A percentile compares a stretch with the other conserved stretches of the same genome.
These are phyloP conservation scores for Cryptomeria japonica DNA, from an alignment of 75 land plant species.

Conservation along the genomic window DNA sequence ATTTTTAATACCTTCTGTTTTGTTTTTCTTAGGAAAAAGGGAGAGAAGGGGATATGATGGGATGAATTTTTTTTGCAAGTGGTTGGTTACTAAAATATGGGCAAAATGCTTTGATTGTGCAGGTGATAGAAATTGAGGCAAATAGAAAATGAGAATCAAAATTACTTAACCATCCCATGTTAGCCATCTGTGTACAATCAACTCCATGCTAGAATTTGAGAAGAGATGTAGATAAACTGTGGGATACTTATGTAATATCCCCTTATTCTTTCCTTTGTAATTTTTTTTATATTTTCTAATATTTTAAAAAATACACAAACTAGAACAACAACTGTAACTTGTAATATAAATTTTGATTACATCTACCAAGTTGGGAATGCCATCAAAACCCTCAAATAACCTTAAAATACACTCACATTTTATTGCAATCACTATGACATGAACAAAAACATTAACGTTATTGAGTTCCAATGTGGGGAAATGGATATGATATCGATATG, in stretches of 20 bases:
- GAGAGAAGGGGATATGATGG: too few species aligned
- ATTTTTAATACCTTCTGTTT: neutral
- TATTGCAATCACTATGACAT: too few species aligned
- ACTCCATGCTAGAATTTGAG: constrained; percentile 2
- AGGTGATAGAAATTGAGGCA: constrained; percentile 21
- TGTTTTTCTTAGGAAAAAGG: neutral
- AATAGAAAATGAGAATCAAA: constrained; percentile 8
- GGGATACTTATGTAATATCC: constrained; percentile 54
- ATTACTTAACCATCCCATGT: constrained; percentile 19
- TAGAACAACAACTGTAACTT: too few species aligned
- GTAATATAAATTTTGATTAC: too few species aligned
- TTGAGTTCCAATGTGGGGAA: too few species aligned
- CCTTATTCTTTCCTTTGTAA: constrained; percentile 24
- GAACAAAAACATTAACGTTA: too few species aligned
- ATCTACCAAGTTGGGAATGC: too few species aligned
- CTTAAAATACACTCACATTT: too few species aligned
- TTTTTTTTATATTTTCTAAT: too few species aligned
- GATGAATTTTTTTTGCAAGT: neutral
- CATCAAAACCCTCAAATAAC: too few species aligned
- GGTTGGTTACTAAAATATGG: neutral
- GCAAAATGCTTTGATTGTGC: constrained; percentile 11
- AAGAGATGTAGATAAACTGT: constrained; percentile 20
- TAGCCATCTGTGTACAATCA: constrained; percentile 16
- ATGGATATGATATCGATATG: too few species aligned
- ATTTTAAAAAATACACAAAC: too few species aligned